Evolutionary conservation across 2,329 filamentous ascomycete species (phyloP), one percentile per base, ranked within the genome.

Genomic region (Pyrenophora teres): DNA sequence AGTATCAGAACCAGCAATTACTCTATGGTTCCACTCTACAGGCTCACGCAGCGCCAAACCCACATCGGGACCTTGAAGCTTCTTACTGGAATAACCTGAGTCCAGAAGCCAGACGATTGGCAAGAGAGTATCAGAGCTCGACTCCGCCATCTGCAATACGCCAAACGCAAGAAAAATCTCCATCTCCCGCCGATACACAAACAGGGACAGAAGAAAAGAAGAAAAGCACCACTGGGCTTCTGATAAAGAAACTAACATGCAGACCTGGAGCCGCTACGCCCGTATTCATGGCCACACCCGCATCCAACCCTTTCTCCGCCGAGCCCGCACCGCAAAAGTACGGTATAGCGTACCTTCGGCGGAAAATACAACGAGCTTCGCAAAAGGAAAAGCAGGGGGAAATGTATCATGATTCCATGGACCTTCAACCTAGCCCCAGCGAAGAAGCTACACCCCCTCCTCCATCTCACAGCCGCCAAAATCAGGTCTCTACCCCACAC

Each of bases 261-360:
- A 32, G 49, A 13, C 32, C 49, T 15, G 44, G 33, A 23, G 10
- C 38, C 5, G 33, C 30, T 13, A 42, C 43, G 4, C 49, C 47
- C 3, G 21, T 30, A 2, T 21, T 12, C 21, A 27, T 36, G 16
- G 41, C 41, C 1, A 39, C 27, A 8, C 21, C 49, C 9, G 33
- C 15, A n/a, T 13, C n/a, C 21, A 4, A 15, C 12, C 4, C 44
- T 10, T 18, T 23, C 2, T 38, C 12, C 13, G 19, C 38, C 6
- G 6, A 38, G 15, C n/a, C 15, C 6, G 25, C 30, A 9, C 44
- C 49, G 3, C 47, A 18, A 16, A 52, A 42, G 27, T 48, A 42
- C 9, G 25, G 21, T 2, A 15, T 48, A 38, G 32, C 38, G 4
- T 52, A 47, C 31, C 27, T 48, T 4, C 35, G 38, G 3, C 30